These are phyloP conservation scores for Chlorokybus atmophyticus DNA, from an alignment of 139 green algal genomes.

Conservation along the genomic window DNA sequence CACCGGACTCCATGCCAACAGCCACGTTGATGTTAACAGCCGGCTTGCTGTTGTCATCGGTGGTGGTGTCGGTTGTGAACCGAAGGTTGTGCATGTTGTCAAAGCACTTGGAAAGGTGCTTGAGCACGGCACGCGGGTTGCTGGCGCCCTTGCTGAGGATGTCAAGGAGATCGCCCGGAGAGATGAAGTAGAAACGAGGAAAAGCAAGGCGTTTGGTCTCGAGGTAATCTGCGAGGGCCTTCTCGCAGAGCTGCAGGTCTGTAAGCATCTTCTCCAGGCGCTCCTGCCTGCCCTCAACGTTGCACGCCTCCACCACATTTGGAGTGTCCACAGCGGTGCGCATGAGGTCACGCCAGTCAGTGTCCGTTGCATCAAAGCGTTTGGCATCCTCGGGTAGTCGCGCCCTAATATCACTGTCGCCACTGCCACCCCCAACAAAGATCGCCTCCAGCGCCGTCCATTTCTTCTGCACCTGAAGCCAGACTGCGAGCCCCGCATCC, in stretches of 20 bases:
- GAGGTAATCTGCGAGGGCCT: constrained; percentile 81
- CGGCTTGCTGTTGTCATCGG: too few relatives aligned
- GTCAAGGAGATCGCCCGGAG: constrained; percentile 78
- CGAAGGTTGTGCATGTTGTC: constrained; percentile 81
- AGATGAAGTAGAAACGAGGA: constrained; percentile 88
- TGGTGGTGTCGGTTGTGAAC: constrained; percentile 51
- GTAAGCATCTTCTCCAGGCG: constrained; percentile 67
- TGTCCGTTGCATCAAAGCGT: constrained; percentile 69
- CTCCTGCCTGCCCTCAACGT: constrained; percentile 70
- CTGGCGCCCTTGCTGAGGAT: constrained; percentile 70
- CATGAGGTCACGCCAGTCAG: constrained; percentile 57
- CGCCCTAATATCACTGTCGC: constrained; percentile 83
- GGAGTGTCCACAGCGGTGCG: constrained; percentile 48
- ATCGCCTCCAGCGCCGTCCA: constrained; percentile 82
- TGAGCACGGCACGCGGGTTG: constrained; percentile 64
- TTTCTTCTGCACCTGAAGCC: constrained; percentile 77
- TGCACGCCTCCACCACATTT: constrained; percentile 78
- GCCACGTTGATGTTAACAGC: constrained; percentile 49
- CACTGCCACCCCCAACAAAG: constrained; percentile 64
- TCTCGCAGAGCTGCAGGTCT: constrained; percentile 82
- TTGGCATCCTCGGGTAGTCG: constrained; percentile 79
- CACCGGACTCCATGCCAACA: constrained; percentile 62
- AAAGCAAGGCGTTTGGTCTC: constrained; percentile 84
- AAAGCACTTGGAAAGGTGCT: constrained; percentile 80
- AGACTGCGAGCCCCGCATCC: constrained; percentile 59